Conservation (phyloP, 306 rosid genomes). For the Castanea mollissima region DNA sequence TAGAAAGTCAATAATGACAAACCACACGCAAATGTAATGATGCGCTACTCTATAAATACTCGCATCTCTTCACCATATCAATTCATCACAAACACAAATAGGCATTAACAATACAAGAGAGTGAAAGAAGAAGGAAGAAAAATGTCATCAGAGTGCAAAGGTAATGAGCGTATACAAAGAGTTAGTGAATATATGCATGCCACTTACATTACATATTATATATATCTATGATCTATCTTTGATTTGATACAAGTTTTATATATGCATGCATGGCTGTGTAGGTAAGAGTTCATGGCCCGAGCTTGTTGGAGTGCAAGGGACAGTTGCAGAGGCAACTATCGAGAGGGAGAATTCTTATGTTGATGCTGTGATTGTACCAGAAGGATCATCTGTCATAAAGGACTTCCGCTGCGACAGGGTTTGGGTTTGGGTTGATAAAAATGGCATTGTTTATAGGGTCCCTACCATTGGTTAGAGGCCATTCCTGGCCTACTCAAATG, state of each 20-base stretch:
- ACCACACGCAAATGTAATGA: not conserved
- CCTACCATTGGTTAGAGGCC: conserved; percentile 22
- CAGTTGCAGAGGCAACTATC: conserved; percentile 31
- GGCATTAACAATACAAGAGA: not conserved
- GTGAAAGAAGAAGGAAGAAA: not conserved
- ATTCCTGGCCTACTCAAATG: too few species aligned
- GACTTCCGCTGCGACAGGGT: conserved; percentile 46
- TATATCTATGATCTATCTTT: not conserved
- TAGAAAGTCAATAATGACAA: conserved; percentile 11
- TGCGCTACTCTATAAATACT: not conserved
- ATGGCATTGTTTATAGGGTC: conserved; percentile 23
- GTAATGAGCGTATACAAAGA: not conserved
- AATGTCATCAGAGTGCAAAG: not conserved
- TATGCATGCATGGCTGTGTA: not conserved
- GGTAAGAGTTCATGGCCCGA: conserved; percentile 65
- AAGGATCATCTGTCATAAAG: not conserved
- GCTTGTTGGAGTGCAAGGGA: conserved; percentile 39
- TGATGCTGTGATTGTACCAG: conserved; percentile 22
- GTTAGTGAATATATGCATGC: not conserved
- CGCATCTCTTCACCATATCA: not conserved
- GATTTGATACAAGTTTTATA: not conserved
- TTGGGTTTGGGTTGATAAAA: conserved; percentile 37
- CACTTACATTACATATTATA: too few species aligned
- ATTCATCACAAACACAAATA: not conserved
- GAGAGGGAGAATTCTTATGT: conserved; percentile 48